Base-by-base conservation (phyloP, 2,329 filamentous ascomycete genomes). In the Colletotrichum sp. region DNA sequence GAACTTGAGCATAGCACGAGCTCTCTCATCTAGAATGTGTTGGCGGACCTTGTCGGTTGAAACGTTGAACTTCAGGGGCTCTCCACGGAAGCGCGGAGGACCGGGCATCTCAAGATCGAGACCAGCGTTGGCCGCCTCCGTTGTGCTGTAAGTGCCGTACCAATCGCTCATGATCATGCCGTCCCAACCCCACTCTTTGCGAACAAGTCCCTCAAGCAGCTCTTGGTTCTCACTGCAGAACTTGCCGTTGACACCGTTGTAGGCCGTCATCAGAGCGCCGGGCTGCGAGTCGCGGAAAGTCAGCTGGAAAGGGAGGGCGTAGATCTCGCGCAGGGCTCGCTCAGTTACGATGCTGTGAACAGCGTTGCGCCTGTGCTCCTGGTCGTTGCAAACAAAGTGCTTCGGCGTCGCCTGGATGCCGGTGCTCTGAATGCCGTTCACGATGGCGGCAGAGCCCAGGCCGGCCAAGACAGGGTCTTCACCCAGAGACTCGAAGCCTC, bases 371-470 rank as follows among this genome's bases (percentile, higher is more conserved):
- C 87, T 88, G 78, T 91, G 89, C 80, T 92, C 90, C 79, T 92
- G 90, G 79, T 92, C 91, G 77, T 92, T 92, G 82, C 89, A 91
- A 24, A 92, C 87, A 80, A 92, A 92, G 81, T 92, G 91, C 84
- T 92, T 92, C 75, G 91, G 85, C 4, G 89, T 89, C 5, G 91
- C 90, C 78, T 89, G 87, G 43, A 92, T 86, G 12, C 90, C 90
- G 21, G 86, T 90, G 75, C 86, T 87, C 82, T 92, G 89, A 68
- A 92, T 91, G 16, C 90, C 90, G 57, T 85, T 86, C 48, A 91
- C 85, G 34, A 92, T 84, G 34, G 88, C 87, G 9, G 88, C 89
- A 4, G 90, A 89, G 12, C 89, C 88, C 18, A 90, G 84, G 0
- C 91, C 90, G 28, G 90, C 87, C 28, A 92, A 85, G 78, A 91